Evolutionary conservation across 2,329 filamentous ascomycete genomes (phyloP).

Genomic region (Pestalotiopsis sp.): DNA sequence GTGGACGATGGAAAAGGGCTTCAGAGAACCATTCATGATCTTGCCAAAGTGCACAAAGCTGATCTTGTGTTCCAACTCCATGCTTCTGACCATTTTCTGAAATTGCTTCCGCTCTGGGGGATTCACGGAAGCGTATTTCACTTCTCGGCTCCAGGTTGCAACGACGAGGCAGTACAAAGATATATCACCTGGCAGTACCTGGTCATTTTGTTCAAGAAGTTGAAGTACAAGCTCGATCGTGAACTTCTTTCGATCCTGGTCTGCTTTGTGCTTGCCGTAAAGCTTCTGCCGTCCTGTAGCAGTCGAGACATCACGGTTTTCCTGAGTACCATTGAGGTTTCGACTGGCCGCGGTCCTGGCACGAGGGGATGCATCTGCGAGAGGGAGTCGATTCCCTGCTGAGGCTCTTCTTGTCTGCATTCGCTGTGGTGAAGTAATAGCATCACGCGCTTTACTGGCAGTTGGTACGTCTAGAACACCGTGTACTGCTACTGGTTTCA

Average conservation of each 20-base stretch:
- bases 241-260: slow-evolving; percentile 1
- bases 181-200: slow-evolving; percentile 54
- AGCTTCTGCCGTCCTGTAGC: not conserved
- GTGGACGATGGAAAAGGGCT: slow-evolving; percentile 11
- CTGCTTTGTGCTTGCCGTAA: not conserved
- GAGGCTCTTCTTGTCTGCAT: not conserved
- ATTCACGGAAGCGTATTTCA: slow-evolving; percentile 34
- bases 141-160: slow-evolving; percentile 46
- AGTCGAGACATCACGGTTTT: not conserved
- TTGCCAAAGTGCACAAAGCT: slow-evolving; percentile 7
- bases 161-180: slow-evolving; percentile 51
- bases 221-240: slow-evolving; percentile 5
- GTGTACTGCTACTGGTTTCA: slow-evolving; percentile 8
- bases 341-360: not conserved
- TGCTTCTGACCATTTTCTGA: slow-evolving; percentile 27
- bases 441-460: not conserved
- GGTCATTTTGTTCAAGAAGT: slow-evolving; percentile 42
- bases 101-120: slow-evolving; percentile 36
- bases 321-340: not conserved
- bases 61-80: slow-evolving; percentile 20
- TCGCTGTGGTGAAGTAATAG: not conserved
- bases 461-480: slow-evolving; percentile 4
- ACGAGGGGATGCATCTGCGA: not conserved
- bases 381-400: not conserved
- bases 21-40: not conserved